Percentiles rank a stretch among this genome's conserved stretches.
These are phyloP conservation scores for Neonectria punicea DNA, from an alignment of 2,329 filamentous ascomycete genomes.

Conservation along the genomic window DNA sequence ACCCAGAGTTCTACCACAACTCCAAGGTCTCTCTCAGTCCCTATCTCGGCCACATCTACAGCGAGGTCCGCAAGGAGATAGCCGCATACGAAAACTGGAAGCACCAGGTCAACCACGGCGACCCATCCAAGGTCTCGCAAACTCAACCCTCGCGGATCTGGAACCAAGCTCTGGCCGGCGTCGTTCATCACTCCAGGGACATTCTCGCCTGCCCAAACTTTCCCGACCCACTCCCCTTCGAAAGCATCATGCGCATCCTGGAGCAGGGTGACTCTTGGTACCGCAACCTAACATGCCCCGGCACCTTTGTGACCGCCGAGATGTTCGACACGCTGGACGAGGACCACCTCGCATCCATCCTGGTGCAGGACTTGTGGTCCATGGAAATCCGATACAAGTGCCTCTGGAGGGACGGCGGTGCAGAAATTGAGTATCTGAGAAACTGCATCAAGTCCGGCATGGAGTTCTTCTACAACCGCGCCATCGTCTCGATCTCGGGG, in stretches of 20 bases:
- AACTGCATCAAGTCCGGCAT: background rate
- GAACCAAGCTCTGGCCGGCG: constrained; percentile 8
- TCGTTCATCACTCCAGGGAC: background rate
- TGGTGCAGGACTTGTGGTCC: constrained; percentile 11
- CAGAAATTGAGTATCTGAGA: background rate
- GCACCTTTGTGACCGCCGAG: background rate
- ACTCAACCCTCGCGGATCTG: constrained; percentile 1
- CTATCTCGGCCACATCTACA: background rate
- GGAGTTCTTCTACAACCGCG: background rate
- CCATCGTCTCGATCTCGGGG: background rate
- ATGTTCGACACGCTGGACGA: background rate
- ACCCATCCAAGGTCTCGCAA: background rate
- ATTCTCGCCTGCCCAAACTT: background rate
- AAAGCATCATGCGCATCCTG: constrained; percentile 16
- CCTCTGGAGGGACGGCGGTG: background rate
- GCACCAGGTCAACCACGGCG: background rate
- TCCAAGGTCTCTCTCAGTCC: background rate
- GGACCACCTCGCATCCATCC: background rate
- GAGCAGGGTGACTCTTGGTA: background rate
- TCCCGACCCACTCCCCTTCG: constrained; percentile 6
- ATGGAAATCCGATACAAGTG: background rate
- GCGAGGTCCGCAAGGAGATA: constrained; percentile 6
- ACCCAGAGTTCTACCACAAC: background rate
- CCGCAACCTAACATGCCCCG: background rate
- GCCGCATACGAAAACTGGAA: constrained; percentile 5